Evolutionary conservation across 2,329 filamentous ascomycete genomes (phyloP).

Genomic region (Myriosclerotinia curreyana): DNA sequence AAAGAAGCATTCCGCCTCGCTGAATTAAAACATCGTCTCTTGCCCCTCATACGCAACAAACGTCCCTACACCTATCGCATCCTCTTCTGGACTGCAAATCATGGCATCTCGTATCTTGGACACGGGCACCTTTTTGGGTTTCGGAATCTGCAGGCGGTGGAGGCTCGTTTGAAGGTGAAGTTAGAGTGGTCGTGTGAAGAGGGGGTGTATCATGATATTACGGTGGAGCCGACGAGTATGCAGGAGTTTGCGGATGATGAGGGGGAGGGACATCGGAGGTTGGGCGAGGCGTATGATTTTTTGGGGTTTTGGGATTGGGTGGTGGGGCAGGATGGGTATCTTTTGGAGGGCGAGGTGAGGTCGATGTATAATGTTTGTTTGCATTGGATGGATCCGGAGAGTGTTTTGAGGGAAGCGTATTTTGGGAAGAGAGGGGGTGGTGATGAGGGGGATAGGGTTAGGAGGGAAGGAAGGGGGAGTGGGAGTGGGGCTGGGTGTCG

Average conservation of each 20-base stretch:
- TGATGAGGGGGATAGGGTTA: background rate
- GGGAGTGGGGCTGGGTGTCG: too few relatives aligned
- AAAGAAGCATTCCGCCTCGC: slow-evolving; percentile 1
- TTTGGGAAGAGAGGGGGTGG: background rate
- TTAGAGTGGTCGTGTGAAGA: background rate
- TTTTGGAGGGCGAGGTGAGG: background rate
- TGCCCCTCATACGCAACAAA: background rate
- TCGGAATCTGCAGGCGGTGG: too few relatives aligned
- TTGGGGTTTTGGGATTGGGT: slow-evolving; percentile 12
- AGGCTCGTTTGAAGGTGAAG: background rate
- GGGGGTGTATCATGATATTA: background rate
- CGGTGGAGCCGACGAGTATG: background rate
- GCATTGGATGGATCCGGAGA: background rate
- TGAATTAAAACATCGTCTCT: background rate
- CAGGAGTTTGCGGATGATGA: background rate
- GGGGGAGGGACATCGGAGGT: background rate
- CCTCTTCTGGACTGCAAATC: background rate
- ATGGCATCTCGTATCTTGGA: background rate
- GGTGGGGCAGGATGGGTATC: background rate
- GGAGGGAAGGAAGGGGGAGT: too few relatives aligned
- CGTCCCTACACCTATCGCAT: slow-evolving; percentile 1
- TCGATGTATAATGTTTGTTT: background rate
- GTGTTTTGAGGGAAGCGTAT: background rate
- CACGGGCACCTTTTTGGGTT: too few relatives aligned
- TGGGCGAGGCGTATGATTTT: background rate